Conservation (phyloP, 2,329 filamentous ascomycete genomes). For the Talaromyces sp. region DNA sequence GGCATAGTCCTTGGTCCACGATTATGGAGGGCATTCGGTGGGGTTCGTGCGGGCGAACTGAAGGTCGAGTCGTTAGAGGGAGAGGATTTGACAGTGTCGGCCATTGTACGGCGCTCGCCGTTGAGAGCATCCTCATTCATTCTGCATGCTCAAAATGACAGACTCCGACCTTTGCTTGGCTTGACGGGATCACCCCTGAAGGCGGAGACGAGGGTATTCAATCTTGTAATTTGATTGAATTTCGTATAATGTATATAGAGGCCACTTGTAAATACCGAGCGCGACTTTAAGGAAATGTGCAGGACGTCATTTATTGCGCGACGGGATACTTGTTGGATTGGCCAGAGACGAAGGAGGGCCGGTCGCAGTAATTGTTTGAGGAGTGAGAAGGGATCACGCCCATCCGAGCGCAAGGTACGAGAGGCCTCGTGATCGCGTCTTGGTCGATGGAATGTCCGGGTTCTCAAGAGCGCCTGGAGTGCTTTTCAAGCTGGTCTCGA, state of each 20-base stretch:
- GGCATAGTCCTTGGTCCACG: constrained; percentile 45
- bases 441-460: neutral
- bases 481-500: neutral
- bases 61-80: constrained; percentile 26
- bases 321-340: neutral
- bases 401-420: constrained; percentile 12
- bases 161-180: neutral
- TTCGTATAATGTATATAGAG: neutral
- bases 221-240: neutral
- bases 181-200: neutral
- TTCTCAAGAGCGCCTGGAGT: neutral
- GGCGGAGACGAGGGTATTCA: neutral
- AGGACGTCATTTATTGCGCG: neutral
- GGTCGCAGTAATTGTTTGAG: constrained; percentile 4
- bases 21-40: constrained; percentile 30
- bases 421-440: neutral
- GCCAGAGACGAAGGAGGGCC: neutral
- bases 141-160: constrained; percentile 25
- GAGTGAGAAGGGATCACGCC: neutral
- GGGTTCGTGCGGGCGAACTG: constrained; percentile 28
- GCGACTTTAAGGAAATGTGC: neutral
- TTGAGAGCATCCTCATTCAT: constrained; percentile 24
- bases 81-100: constrained; percentile 30
- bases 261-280: neutral
- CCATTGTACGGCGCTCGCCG: constrained; percentile 26